Conservation (phyloP, 2,329 filamentous ascomycete species). For the Ophiostoma novo-ulmi region DNA sequence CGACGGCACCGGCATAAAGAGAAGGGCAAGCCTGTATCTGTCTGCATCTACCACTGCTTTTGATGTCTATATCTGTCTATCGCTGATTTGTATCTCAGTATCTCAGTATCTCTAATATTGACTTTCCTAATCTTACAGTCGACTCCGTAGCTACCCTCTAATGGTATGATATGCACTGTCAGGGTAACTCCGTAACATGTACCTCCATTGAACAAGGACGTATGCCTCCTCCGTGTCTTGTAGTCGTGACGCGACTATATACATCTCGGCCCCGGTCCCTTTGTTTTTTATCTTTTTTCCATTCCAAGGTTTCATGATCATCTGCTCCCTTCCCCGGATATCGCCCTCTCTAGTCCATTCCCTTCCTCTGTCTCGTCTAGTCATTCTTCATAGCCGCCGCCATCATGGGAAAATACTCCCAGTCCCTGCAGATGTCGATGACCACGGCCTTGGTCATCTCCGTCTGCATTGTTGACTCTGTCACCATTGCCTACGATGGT, state of each 20-base stretch:
- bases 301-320: neutral
- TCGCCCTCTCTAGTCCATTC: neutral
- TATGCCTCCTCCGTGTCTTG: neutral
- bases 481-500: constrained; percentile 33
- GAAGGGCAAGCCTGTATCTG: neutral
- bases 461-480: constrained; percentile 24
- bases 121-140: neutral
- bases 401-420: constrained; percentile 9
- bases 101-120: neutral
- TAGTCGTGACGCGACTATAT: neutral
- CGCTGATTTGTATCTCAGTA: neutral
- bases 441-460: constrained; percentile 28
- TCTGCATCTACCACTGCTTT: neutral
- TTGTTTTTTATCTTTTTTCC: neutral
- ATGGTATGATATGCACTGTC: neutral
- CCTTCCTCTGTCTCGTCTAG: neutral
- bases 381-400: neutral
- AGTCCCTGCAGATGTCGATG: constrained; percentile 26
- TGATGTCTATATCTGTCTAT: neutral
- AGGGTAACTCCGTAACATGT: neutral
- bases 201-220: neutral
- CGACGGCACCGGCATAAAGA: neutral
- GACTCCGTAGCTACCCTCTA: neutral
- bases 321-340: neutral
- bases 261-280: neutral